Evolutionary conservation across 2,329 filamentous ascomycete genomes (phyloP).

Genomic region (Hypoxylon sp.): DNA sequence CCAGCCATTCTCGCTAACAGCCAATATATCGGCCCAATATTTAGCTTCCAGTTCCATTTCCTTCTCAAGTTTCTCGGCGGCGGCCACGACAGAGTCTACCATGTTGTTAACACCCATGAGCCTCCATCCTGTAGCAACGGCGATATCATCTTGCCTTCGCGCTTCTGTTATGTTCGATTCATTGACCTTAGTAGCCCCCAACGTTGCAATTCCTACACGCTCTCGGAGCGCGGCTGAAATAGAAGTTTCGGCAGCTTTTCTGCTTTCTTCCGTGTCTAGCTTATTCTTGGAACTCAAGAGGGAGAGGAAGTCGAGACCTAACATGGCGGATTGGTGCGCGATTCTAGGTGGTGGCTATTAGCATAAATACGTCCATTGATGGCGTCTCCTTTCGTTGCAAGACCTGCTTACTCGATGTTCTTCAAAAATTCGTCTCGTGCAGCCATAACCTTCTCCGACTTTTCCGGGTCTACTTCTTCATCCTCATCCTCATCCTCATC

Average conservation of each 20-base stretch:
- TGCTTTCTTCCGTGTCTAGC: conserved; percentile 6
- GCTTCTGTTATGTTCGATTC: conserved; percentile 71
- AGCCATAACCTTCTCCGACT: conserved; percentile 58
- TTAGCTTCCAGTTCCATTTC: conserved; percentile 85
- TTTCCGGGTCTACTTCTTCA: conserved; percentile 58
- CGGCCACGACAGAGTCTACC: conserved; percentile 79
- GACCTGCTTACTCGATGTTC: conserved; percentile 67
- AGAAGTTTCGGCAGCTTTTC: conserved; percentile 71
- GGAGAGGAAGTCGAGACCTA: conserved; percentile 86
- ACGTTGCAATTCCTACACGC: conserved; percentile 78
- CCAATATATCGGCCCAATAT: conserved; percentile 90
- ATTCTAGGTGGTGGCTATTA: conserved; percentile 55
- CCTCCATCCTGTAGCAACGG: conserved; percentile 78
- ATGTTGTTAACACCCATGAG: conserved; percentile 82
- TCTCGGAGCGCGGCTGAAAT: conserved; percentile 80
- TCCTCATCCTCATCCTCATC: conserved; percentile 43
- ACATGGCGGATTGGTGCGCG: conserved; percentile 72
- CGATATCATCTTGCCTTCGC: conserved; percentile 69
- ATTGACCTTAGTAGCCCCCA: conserved; percentile 77
- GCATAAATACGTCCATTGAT: conserved; percentile 39
- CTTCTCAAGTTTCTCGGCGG: conserved; percentile 78
- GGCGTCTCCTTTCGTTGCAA: background rate
- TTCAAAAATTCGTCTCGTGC: conserved; percentile 71
- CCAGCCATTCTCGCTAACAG: conserved; percentile 88
- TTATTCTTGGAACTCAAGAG: conserved; percentile 79